Evolutionary conservation across 257 asterid genomes (phyloP), one percentile per base, ranked within the genome.

Genomic region (Solanum chmielewskii): DNA sequence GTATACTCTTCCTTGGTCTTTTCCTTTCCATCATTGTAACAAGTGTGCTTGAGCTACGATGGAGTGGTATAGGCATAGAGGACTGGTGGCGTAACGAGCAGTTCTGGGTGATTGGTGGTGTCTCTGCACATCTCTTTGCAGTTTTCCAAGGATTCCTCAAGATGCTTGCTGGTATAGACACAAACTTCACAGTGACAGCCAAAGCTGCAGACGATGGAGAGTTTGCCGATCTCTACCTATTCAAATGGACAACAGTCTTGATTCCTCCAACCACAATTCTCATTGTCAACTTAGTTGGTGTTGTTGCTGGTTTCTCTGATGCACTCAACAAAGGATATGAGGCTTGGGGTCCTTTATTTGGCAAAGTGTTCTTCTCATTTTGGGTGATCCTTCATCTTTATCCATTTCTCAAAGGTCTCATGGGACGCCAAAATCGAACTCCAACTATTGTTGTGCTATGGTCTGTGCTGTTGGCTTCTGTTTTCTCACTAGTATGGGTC

Each of bases 41-140:
- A 14, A 91, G 98, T 84, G 97, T 95, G 77, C 94, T 97, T 21
- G 99, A 97, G 94, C 91, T 97, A 82, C 87, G 97, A 87, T 97
- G 99, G 99, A 97, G 99, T 86, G 98, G 98, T 5, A 97, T 97
- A 35, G 92, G 98, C 93, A 93, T 97, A 59, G 99, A 97, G 91
- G 99, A 96, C 4, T 85, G 94, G 88, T 97, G 99, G 99, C 92
- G 98, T 35, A 97, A 95, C 87, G 99, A 97, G 94, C 99, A 97
- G 93, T 97, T 97, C 59, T 97, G 99, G 99, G 99, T 97, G 7
- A 95, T 97, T 39, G 99, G 99, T 15, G 99, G 99, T 37, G 98
- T 96, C 39, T 96, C 99, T 23, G 99, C 99, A 5, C 98, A 97
- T 80, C 97, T 97, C 42, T 97, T 97, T 74, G 99, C 99, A 2